These are phyloP conservation scores for Aspergillus olivimuriae DNA, from an alignment of 495 filamentous ascomycete species.

Conservation along the genomic window DNA sequence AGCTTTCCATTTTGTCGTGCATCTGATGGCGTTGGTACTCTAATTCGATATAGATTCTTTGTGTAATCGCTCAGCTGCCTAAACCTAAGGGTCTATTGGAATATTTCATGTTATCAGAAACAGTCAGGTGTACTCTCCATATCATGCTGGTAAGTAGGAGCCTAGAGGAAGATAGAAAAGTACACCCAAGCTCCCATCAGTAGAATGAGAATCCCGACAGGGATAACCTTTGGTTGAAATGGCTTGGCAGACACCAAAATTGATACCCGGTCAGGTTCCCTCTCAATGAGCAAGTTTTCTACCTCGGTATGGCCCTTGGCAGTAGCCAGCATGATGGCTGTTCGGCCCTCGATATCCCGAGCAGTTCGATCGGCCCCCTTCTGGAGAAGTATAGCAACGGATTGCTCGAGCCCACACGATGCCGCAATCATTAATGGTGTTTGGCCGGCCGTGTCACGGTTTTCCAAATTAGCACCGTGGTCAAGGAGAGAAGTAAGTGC, in stretches of 20 bases:
- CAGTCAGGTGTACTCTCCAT: not conserved
- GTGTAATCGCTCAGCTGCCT: no score
- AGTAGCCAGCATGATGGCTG: not conserved
- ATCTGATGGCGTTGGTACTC: no score
- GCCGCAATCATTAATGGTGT: not conserved
- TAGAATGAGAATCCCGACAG: no score
- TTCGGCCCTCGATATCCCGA: not conserved
- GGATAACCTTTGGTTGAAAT: no score
- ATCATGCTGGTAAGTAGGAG: not conserved
- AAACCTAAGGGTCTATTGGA: no score
- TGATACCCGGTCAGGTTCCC: no score
- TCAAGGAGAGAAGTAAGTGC: not conserved
- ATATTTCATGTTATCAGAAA: no score
- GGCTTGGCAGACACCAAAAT: no score
- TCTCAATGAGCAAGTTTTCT: no score
- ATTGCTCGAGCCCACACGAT: not conserved
- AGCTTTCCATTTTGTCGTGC: no score
- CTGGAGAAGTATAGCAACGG: not conserved
- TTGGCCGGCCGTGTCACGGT: not conserved
- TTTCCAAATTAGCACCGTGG: not conserved
- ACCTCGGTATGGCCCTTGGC: not conserved
- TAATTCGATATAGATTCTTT: no score
- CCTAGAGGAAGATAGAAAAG: slow-evolving; percentile 9
- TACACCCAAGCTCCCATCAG: no score
- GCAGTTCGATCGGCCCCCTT: not conserved